These are phyloP conservation scores for Vitellaria paradoxa DNA, from an alignment of 179 eudicot species.

Conservation along the genomic window DNA sequence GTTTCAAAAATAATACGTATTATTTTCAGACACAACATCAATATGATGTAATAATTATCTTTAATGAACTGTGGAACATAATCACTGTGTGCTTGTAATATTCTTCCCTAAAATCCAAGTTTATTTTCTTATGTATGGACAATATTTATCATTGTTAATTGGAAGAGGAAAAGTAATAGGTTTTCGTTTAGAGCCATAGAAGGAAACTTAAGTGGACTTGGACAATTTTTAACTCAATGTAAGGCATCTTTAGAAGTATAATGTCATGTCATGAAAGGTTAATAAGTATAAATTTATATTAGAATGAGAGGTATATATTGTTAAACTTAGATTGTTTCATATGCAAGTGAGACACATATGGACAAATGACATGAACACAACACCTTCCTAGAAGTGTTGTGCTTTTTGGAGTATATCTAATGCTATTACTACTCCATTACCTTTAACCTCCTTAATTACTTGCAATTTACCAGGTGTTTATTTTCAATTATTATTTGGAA, in stretches of 20 bases:
- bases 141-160: neutral
- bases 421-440: neutral
- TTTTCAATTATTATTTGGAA: neutral
- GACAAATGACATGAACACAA: too few species aligned
- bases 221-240: too few species aligned
- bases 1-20: neutral
- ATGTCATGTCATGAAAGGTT: too few species aligned
- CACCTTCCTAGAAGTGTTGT: too few species aligned
- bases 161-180: neutral
- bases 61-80: neutral
- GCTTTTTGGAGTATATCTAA: neutral
- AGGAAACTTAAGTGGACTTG: too few species aligned
- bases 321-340: too few species aligned
- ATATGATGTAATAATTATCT: neutral
- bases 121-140: neutral
- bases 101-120: neutral
- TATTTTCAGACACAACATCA: too few species aligned
- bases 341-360: too few species aligned
- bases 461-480: neutral
- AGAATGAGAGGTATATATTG: too few species aligned
- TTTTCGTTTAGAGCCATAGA: neutral
- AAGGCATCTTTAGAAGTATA: too few species aligned
- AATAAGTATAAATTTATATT: too few species aligned
- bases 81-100: neutral
- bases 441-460: neutral